A percentile compares a stretch with the other conserved stretches of the same genome.
These are phyloP conservation scores for Pezicula radicicola DNA, from an alignment of 2,329 filamentous ascomycete genomes.

Conservation along the genomic window DNA sequence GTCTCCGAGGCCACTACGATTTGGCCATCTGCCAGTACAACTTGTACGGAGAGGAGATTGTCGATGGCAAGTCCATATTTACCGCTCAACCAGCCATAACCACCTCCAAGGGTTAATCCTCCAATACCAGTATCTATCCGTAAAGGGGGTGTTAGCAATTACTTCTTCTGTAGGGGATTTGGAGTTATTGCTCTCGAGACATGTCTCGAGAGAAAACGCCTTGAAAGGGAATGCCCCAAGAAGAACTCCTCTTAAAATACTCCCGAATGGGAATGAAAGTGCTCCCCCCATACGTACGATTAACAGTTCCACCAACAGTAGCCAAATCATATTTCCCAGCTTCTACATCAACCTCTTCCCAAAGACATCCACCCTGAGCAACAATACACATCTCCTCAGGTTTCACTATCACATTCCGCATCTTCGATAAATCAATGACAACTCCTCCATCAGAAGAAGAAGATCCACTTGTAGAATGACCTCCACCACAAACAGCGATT, in stretches of 20 bases:
- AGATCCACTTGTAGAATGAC: slow-evolving; percentile 14
- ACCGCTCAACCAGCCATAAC: slow-evolving; percentile 52
- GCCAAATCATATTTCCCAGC: slow-evolving; percentile 15
- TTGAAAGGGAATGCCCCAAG: too few relatives aligned
- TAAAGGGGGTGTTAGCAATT: too few relatives aligned
- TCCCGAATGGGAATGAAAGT: too few relatives aligned
- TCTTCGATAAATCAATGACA: slow-evolving; percentile 17
- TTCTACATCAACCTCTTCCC: slow-evolving; percentile 20
- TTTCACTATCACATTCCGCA: slow-evolving; percentile 14
- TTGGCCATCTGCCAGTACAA: slow-evolving; percentile 16
- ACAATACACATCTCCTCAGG: slow-evolving; percentile 10
- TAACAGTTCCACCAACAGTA: slow-evolving; percentile 19
- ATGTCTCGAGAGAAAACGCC: too few relatives aligned
- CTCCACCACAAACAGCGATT: slow-evolving; percentile 13
- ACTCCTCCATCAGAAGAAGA: slow-evolving; percentile 18
- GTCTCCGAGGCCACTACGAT: slow-evolving; percentile 10
- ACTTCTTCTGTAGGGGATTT: too few relatives aligned
- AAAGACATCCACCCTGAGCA: slow-evolving; percentile 18
- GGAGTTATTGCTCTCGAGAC: background rate
- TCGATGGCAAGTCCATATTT: slow-evolving; percentile 19
- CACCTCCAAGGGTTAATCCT: slow-evolving; percentile 18
- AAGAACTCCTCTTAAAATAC: too few relatives aligned
- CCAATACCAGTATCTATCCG: slow-evolving; percentile 9
- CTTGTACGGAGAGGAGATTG: slow-evolving; percentile 14
- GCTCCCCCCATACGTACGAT: slow-evolving; percentile 1